These are phyloP conservation scores for Cronartium quercuum DNA, from an alignment of 1,284 basidiomycete species.

Conservation along the genomic window DNA sequence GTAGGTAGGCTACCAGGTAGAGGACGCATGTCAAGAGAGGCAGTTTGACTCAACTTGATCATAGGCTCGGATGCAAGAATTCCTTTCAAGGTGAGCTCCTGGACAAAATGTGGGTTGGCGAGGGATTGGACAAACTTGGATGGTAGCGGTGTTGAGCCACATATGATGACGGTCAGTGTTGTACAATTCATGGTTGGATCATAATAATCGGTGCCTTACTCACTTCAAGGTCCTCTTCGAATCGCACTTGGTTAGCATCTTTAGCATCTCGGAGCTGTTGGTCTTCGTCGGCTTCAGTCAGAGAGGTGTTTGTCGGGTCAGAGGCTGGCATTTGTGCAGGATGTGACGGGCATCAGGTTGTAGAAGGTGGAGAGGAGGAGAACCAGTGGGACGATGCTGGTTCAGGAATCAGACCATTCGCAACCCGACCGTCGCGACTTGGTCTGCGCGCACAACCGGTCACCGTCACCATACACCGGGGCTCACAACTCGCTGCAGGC, in stretches of 20 bases:
- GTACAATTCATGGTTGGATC: background rate
- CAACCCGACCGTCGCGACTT: no score
- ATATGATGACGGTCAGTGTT: background rate
- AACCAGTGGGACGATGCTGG: no score
- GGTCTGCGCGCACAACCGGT: no score
- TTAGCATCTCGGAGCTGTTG: slow-evolving; percentile 5
- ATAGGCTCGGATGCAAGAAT: slow-evolving; percentile 26
- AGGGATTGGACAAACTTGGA: slow-evolving; percentile 32
- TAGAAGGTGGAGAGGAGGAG: no score
- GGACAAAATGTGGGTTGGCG: slow-evolving; percentile 36
- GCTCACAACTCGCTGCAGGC: no score
- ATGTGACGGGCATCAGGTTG: no score
- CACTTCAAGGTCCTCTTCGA: slow-evolving; percentile 35
- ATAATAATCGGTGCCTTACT: background rate
- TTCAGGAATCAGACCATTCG: no score
- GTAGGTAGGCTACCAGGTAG: background rate
- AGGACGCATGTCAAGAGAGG: background rate
- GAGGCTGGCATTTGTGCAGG: background rate
- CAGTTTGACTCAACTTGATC: slow-evolving; percentile 18
- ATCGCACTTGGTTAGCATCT: slow-evolving; percentile 25
- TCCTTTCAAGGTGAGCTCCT: slow-evolving; percentile 34
- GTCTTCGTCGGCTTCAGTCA: background rate
- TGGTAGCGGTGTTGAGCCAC: background rate
- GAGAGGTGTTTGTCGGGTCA: background rate
- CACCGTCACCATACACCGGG: no score